Conservation (phyloP, 2,329 filamentous ascomycete genomes). For the Colletotrichum horii region DNA sequence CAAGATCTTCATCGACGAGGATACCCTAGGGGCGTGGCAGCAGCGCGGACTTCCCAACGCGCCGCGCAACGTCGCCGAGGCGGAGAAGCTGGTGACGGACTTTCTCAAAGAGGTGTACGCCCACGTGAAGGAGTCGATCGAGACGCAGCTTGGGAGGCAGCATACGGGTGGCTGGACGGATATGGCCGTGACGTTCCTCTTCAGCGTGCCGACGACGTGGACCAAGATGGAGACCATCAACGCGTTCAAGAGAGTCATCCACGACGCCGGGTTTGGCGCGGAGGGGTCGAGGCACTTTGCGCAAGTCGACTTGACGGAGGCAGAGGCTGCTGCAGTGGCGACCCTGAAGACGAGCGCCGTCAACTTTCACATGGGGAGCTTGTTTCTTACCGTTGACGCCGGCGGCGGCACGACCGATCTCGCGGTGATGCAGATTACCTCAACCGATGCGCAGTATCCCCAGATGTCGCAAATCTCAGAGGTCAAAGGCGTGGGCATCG, state of each 20-base stretch:
- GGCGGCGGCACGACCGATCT: slow-evolving; percentile 53
- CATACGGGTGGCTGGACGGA: slow-evolving; percentile 45
- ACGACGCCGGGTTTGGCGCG: slow-evolving; percentile 52
- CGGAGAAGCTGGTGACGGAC: slow-evolving; percentile 52
- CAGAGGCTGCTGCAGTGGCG: slow-evolving; percentile 52
- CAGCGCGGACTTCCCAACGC: slow-evolving; percentile 47
- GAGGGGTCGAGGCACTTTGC: slow-evolving; percentile 43
- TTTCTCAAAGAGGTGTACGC: slow-evolving; percentile 54
- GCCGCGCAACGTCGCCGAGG: slow-evolving; percentile 44
- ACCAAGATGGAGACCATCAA: slow-evolving; percentile 53
- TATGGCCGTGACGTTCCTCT: slow-evolving; percentile 56
- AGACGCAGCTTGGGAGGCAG: slow-evolving; percentile 40
- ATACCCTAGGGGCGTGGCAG: slow-evolving; percentile 46
- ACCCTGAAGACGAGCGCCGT: slow-evolving; percentile 48
- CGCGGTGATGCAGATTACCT: slow-evolving; percentile 46
- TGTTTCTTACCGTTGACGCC: slow-evolving; percentile 50
- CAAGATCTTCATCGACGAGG: slow-evolving; percentile 58
- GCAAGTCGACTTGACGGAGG: slow-evolving; percentile 50
- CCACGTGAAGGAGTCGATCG: slow-evolving; percentile 52
- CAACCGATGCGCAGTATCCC: slow-evolving; percentile 27
- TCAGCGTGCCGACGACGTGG: slow-evolving; percentile 65
- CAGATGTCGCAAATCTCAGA: slow-evolving; percentile 38
- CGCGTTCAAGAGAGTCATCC: slow-evolving; percentile 52
- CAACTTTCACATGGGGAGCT: slow-evolving; percentile 38
- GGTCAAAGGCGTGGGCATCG: slow-evolving; percentile 51